Conservation (phyloP, 2,329 filamentous ascomycete genomes). For the Colletotrichum cordylinicola region DNA sequence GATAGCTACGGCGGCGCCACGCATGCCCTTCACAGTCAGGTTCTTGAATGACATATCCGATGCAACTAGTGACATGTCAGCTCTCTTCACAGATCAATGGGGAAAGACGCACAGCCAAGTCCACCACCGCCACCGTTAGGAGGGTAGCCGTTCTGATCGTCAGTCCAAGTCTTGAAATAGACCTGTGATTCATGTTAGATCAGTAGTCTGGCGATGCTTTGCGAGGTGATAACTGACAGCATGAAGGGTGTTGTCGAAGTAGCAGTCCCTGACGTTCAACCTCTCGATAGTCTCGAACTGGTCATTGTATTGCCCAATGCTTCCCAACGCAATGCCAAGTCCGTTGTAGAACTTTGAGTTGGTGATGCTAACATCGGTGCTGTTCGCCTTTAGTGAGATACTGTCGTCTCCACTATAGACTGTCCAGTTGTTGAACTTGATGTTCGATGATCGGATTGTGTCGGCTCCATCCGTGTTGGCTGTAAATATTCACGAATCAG, state of each 20-base stretch:
- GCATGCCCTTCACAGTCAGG: constrained; percentile 18
- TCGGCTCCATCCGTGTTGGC: constrained; percentile 39
- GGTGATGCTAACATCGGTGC: constrained; percentile 33
- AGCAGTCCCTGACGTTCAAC: constrained; percentile 43
- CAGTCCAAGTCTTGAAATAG: constrained; percentile 57
- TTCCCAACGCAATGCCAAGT: constrained; percentile 50
- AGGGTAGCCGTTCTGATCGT: constrained; percentile 45
- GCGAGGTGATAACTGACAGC: constrained; percentile 27
- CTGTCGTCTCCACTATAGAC: constrained; percentile 30
- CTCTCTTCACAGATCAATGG: neutral
- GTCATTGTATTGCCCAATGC: constrained; percentile 52
- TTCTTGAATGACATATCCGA: constrained; percentile 9
- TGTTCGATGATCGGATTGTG: constrained; percentile 28
- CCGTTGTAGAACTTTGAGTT: constrained; percentile 47
- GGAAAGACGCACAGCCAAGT: constrained; percentile 39
- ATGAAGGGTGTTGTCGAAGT: constrained; percentile 41
- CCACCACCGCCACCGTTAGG: constrained; percentile 57
- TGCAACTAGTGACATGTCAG: neutral
- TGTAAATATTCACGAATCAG: neutral
- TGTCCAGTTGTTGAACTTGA: constrained; percentile 31
- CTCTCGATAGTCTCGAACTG: constrained; percentile 48
- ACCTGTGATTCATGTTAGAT: constrained; percentile 40
- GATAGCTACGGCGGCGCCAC: constrained; percentile 30
- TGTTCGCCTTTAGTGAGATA: constrained; percentile 29
- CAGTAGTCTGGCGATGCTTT: neutral